Evolutionary conservation across 2,329 filamentous ascomycete genomes (phyloP), one percentile per base, ranked within the genome.

Genomic region (Cladophialophora chaetospira): DNA sequence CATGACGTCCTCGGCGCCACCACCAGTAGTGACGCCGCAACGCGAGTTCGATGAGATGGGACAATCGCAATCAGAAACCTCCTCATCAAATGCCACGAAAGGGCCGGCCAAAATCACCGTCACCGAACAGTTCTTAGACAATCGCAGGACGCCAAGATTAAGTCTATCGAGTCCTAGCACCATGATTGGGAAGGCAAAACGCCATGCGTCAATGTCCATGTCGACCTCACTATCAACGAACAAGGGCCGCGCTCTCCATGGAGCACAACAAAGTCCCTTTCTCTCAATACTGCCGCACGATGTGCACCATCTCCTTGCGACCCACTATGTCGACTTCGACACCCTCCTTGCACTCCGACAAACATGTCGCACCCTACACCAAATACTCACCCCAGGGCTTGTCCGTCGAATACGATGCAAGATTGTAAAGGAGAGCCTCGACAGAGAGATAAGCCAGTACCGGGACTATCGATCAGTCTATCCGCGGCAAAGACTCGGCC

Each of bases 331-430:
- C 13, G 51, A 57, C 31, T 63, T 61, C 17, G 57, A 63, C 38
- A 55, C 55, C 9, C 31, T 63, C 23, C 58, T 63, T 42, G 55
- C 61, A 2, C 61, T 63, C 4, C 58, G 61, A 21, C 56, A 57
- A 23, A 61, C 61, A 29, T 61, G 61, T 55, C 55, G 44, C 4
- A 26, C 43, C 5, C 38, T 63, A 35, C 42, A 54, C 33, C n/a
- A 28, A 8, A 25, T 53, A 4, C 29, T 63, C 13, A 38, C 51
- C 9, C 44, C 55, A 6, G 52, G 53, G 4, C 38, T 58, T 8
- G 45, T 63, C 44, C 52, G 47, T n/a, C 51, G 48, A 3, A 23
- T 61, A 11, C 52, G 61, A 15, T 31, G 49, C 10, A 36, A 51
- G 6, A 13, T 63, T 17, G 46, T 63, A 13, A 28, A 55, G 23